Evolutionary conservation across 768 basidiomycete genomes (phyloP).

Genomic region (Leucocoprinus birnbaumii): DNA sequence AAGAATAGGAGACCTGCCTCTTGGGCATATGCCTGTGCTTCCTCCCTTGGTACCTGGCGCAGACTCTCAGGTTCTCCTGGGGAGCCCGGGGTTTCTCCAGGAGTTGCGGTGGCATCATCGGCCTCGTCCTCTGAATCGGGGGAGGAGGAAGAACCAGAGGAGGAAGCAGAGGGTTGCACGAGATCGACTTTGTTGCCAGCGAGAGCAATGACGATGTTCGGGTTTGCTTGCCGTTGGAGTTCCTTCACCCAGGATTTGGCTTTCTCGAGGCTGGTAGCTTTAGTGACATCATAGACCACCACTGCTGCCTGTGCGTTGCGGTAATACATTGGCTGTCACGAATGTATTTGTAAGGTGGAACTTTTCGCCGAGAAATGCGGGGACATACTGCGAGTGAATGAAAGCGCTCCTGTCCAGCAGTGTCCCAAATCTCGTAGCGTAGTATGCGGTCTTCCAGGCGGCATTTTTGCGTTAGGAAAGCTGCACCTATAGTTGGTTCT

Average conservation of each 20-base stretch:
- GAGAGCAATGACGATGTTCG: constrained; percentile 98
- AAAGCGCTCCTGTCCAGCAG: constrained; percentile 94
- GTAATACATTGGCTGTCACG: constrained; percentile 90
- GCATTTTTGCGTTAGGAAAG: constrained; percentile 94
- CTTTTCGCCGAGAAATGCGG: not conserved
- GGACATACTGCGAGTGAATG: constrained; percentile 87
- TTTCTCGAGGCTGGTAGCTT: constrained; percentile 93
- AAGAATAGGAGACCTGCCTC: constrained; percentile 96
- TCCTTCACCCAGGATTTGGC: constrained; percentile 99
- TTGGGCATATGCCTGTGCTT: constrained; percentile 94
- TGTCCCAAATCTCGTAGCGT: constrained; percentile 97
- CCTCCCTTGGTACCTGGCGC: constrained; percentile 90
- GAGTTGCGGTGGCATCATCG: constrained; percentile 89
- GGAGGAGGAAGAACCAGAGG: constrained; percentile 41
- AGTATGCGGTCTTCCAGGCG: constrained; percentile 91
- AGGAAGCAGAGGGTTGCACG: constrained; percentile 62
- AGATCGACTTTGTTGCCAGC: constrained; percentile 98
- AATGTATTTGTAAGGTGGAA: constrained; percentile 2
- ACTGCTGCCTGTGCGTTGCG: constrained; percentile 98
- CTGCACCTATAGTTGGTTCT: constrained; percentile 97
- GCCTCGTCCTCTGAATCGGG: constrained; percentile 85
- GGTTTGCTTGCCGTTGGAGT: constrained; percentile 96
- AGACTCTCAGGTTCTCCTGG: constrained; percentile 64
- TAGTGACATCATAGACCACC: constrained; percentile 97
- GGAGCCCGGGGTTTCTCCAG: constrained; percentile 63